Percentiles rank a stretch among this genome's conserved stretches.
Evolutionary conservation across 139 green algal genomes (phyloP).

Genomic region (Coccomyxa sp.): DNA sequence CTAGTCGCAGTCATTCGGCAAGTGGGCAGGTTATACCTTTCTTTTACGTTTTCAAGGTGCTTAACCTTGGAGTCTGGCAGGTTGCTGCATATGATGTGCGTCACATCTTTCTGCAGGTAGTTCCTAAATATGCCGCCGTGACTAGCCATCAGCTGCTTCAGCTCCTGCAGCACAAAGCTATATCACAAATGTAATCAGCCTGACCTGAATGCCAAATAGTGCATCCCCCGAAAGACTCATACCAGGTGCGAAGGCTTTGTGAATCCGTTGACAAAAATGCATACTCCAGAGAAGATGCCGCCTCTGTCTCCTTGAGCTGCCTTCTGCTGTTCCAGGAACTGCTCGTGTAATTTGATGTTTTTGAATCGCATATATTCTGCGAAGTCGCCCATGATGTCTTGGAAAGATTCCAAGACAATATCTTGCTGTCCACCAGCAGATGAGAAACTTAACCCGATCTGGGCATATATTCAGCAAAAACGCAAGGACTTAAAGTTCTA

Average conservation of each 20-base stretch:
- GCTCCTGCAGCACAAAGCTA: constrained; percentile 50
- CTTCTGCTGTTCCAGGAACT: constrained; percentile 38
- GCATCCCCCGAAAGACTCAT: constrained; percentile 1
- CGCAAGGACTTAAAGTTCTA: too few species aligned
- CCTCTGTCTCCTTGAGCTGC: constrained; percentile 7
- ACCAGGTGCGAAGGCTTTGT: constrained; percentile 65
- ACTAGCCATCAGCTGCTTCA: constrained; percentile 87
- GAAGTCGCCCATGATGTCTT: background rate
- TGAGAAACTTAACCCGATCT: too few species aligned
- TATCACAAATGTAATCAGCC: background rate
- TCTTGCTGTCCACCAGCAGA: too few species aligned
- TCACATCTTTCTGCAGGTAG: constrained; percentile 71
- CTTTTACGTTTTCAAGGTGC: constrained; percentile 32
- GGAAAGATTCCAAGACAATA: too few species aligned
- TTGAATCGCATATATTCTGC: constrained; percentile 60
- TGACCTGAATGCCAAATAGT: background rate
- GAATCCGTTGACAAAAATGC: constrained; percentile 86
- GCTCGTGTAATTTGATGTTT: constrained; percentile 65
- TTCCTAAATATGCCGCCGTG: constrained; percentile 89
- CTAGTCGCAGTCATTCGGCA: too few species aligned
- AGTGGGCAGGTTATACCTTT: background rate
- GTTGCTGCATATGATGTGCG: constrained; percentile 89
- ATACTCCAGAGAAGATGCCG: constrained; percentile 77
- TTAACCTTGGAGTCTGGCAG: constrained; percentile 88
- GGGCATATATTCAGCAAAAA: too few species aligned